A percentile compares a stretch with the other conserved stretches of the same genome.
Conservation (phyloP, 2,329 filamentous ascomycete species). For the Cercospora canescens region DNA sequence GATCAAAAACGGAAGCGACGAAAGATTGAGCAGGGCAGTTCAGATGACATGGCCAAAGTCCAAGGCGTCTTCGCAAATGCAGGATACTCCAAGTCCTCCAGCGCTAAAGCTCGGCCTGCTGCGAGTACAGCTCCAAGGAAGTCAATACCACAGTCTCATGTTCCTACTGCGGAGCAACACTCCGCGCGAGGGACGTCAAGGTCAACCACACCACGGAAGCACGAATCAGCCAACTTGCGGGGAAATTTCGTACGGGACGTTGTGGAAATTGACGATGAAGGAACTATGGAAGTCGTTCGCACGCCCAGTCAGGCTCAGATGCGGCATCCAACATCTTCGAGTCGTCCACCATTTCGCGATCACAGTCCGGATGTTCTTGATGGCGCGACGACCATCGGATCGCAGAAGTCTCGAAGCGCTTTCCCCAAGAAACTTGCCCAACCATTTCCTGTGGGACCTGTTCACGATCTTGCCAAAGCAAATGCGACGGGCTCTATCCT, state of each 20-base stretch:
- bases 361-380: slow-evolving; percentile 14
- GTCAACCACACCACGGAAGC: neutral
- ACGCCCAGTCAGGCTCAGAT: neutral
- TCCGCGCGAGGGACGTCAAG: neutral
- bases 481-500: neutral
- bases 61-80: neutral
- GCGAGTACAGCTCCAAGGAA: neutral
- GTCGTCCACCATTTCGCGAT: neutral
- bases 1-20: neutral
- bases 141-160: neutral
- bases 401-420: neutral
- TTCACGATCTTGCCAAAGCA: neutral
- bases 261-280: neutral
- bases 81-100: neutral
- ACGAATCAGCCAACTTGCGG: neutral
- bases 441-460: neutral
- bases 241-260: neutral
- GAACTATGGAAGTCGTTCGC: neutral
- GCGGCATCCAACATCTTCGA: neutral
- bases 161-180: neutral
- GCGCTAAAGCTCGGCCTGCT: neutral
- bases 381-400: slow-evolving; percentile 3
- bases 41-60: neutral
- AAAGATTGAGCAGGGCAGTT: neutral
- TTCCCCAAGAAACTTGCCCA: neutral